Evolutionary conservation across 2,329 filamentous ascomycete genomes (phyloP), one percentile per base, ranked within the genome.

Genomic region (Epichloe uncinata): DNA sequence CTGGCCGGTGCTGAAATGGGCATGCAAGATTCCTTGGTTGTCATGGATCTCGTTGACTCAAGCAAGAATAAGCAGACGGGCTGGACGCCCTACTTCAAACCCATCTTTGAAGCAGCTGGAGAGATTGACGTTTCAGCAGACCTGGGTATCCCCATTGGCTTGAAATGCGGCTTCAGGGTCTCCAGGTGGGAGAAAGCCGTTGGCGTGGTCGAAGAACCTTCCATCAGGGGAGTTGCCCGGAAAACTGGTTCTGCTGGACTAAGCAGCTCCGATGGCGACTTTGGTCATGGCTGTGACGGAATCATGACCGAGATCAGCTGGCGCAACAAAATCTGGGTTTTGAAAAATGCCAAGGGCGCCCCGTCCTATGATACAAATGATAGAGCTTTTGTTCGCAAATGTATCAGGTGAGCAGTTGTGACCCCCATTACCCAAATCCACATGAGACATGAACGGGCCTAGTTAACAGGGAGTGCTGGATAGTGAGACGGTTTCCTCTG

Each of bases 1-100:
- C 55, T 65, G 16, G 62, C 58, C 9, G 61, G 62, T 7, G 63
- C 57, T 5, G 60, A 63, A 48, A 58, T 63, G 55, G 45, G 42
- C 36, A 13, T 50, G 36, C 51, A 53, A 22, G 48, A 40, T 20
- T 26, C 48, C 9, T 18, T 42, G 36, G 45, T 47, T 5, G 48
- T 53, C 11, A 52, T 63, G 26, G 57, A 63, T 50, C 51, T 63
- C 33, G 53, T 60, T 26, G 51, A 60, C 42, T 43, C 53, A 2
- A 45, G 34, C 15, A 52, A 55, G 12, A 61, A 50, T 49, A 52
- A 51, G 33, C 49, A 53, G 8, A 47, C 49, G 8, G 57, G 57
- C 44, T 62, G 57, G 55, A 49, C 54, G 3, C 62, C 63, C 4
- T 57, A 60, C 45, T 60, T 65, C 50, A 59, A 56, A 50, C 62